Evolutionary conservation across 441 rosid genomes (phyloP), one percentile per base, ranked within the genome.

Genomic region (Erysimum pusillum): DNA sequence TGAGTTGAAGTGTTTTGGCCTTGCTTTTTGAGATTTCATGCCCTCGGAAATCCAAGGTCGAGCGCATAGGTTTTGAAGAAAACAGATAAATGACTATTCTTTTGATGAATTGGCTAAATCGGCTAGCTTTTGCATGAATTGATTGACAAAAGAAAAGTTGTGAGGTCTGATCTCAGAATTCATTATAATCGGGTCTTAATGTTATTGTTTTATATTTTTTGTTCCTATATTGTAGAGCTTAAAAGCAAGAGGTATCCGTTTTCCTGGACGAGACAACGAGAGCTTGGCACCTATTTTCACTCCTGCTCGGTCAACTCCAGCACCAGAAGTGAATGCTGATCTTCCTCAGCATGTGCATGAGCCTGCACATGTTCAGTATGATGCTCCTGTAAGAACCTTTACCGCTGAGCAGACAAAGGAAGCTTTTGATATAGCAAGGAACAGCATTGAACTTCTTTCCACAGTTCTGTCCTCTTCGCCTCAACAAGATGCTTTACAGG

Each of bases 231-330:
- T 12, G 10, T 72, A 96, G 99, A 90, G 97, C 81, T 74, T 96
- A 69, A 93, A 80, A 85, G 84, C 96, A 49, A 84, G 98, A 83
- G 99, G 98, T 39, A 88, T 96, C 59, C 87, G 94, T 22, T 96
- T 96, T 81, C 98, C 99, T 60, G 99, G 97, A 57, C 96, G 97
- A 80, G 99, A 96, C 79, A 76, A 84, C 59, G 99, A 96, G 87
- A 91, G 97, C 81, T 73, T 93, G 84, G 98, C 87, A 41, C 98
- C 99, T 63, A 91, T 96, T 72, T 93, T 96, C 77, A 96, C 98
- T 6, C 99, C 97, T 64, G 82, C 97, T 78, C 90, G 89, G 67
- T 83, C 99, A 66, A 87, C 83, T 76, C 84, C 91, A 28, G 90
- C 85, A 48, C 83, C 87, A 42, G 96, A 93, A 75, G 80, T 71